phyloP scores from a whole-genome alignment of 2,329 filamentous ascomycete species.

The Cercospora zeae-maydis region DNA sequence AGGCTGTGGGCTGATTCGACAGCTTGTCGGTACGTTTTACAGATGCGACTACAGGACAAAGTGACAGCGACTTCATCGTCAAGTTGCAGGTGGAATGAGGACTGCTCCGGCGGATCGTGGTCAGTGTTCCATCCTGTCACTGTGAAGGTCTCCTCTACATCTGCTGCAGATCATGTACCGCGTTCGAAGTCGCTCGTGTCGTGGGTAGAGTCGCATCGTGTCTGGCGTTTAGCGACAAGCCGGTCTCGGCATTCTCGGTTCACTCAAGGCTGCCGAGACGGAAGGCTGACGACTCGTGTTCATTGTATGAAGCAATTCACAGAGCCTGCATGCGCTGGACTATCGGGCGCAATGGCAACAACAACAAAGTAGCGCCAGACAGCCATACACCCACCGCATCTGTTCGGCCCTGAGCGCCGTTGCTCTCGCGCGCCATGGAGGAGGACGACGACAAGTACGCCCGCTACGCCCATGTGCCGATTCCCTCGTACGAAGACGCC shows the following conservation, averaged over 20 bases:
- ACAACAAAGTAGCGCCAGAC: conserved; percentile 2
- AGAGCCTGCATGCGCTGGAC: not conserved
- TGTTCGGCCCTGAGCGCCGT: not conserved
- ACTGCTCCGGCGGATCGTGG: too few relatives aligned
- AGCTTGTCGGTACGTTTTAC: not conserved
- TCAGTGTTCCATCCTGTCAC: too few relatives aligned
- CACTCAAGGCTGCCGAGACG: conserved; percentile 1
- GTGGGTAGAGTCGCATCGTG: too few relatives aligned
- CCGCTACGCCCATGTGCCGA: conserved; percentile 52
- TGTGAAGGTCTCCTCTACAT: too few relatives aligned
- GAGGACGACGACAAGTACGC: conserved; percentile 24
- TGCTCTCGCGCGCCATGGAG: conserved; percentile 7
- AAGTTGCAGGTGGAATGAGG: not conserved
- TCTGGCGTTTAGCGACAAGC: not conserved
- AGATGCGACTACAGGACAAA: not conserved
- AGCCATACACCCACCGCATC: not conserved
- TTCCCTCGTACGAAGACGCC: conserved; percentile 82
- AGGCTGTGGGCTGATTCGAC: not conserved
- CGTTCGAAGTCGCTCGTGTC: too few relatives aligned
- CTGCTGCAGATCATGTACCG: too few relatives aligned
- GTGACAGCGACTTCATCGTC: not conserved
- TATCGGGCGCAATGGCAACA: not conserved
- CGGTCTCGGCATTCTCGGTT: not conserved
- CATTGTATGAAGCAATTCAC: not conserved
- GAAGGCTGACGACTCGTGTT: conserved; percentile 3